A percentile compares a stretch with the other conserved stretches of the same genome.
Conservation (phyloP, 805 yeast species). For the Myxozyma neotropica region DNA sequence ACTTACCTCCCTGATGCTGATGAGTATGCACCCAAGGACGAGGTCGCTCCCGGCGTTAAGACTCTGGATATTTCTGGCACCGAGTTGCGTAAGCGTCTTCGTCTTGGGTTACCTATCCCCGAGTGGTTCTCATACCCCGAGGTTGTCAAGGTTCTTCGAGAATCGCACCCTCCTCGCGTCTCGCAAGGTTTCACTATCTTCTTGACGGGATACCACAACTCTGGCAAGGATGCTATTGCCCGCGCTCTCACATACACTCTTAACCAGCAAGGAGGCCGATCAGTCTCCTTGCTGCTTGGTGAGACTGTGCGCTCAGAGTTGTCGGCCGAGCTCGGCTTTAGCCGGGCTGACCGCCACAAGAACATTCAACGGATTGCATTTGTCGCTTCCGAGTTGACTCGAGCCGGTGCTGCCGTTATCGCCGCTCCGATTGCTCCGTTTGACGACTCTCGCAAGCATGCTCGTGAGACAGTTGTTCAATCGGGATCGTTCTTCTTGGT, state of each 20-base stretch:
- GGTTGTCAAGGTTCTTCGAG: slow-evolving; percentile 87
- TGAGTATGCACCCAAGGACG: slow-evolving; percentile 92
- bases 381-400: slow-evolving; percentile 72
- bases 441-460: slow-evolving; percentile 48
- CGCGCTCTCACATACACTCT: slow-evolving; percentile 86
- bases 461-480: slow-evolving; percentile 51
- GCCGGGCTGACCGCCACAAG: slow-evolving; percentile 45
- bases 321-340: slow-evolving; percentile 48
- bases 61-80: slow-evolving; percentile 95
- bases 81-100: slow-evolving; percentile 83
- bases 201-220: slow-evolving; percentile 60
- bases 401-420: slow-evolving; percentile 92
- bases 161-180: slow-evolving; percentile 88
- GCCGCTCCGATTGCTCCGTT: slow-evolving; percentile 58
- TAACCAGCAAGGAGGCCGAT: slow-evolving; percentile 87
- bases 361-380: slow-evolving; percentile 56
- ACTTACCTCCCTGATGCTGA: slow-evolving; percentile 94
- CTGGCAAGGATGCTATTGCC: slow-evolving; percentile 67
- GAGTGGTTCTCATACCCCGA: slow-evolving; percentile 98
- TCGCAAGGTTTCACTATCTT: slow-evolving; percentile 84
- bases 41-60: slow-evolving; percentile 74
- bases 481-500: slow-evolving; percentile 56
- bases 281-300: slow-evolving; percentile 61
- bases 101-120: slow-evolving; percentile 86
- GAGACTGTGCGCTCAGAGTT: slow-evolving; percentile 48